Evolutionary conservation across 169 alveolate genomes (phyloP), one percentile per base, ranked within the genome.

Genomic region (Toxoplasma gondii): DNA sequence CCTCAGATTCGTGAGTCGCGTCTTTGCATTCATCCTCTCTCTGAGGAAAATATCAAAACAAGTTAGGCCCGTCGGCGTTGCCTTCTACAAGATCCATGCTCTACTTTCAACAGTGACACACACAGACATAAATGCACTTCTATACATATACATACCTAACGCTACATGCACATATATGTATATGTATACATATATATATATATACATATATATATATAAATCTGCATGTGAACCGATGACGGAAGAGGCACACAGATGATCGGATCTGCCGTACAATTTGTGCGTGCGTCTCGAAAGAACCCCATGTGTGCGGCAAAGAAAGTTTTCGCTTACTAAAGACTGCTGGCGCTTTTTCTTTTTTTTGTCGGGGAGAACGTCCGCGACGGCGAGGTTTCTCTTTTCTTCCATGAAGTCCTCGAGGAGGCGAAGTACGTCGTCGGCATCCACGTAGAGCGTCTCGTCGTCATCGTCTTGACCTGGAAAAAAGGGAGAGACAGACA

Each of bases 381-480:
- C 84, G 45, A 74, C 49, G 2, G 84, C 84, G 31, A 74, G 84
- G 43, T 74, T 74, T 27, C 44, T 17, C 67, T 94, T 94, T n/a
- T 88, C 96, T 44, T 74, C 91, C 36, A 83, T 69, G 70, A 94
- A 94, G 31, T 91, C 96, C 67, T 80, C 81, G 29, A 94, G 86
- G 5, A 91, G 41, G 24, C 70, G 64, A 24, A 94, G 82, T 19
- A 94, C 94, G 88, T 94, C 96, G 82, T 94, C 96, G 0, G 96
- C 93, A n/a, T 94, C 96, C 16, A 88, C 91, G 70, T 84, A 80
- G 44, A 91, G 94, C 39, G 96, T 86, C 49, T 94, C 96, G 81
- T 94, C 96, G 81, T 94, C 96, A 34, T 88, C 91, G 84, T 94
- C 96, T 49, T 94, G 96, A 4, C 96, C 94, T 91, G 90, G 93